These are phyloP conservation scores for Ustilago lituana DNA, from an alignment of 1,284 basidiomycete genomes.

Conservation along the genomic window DNA sequence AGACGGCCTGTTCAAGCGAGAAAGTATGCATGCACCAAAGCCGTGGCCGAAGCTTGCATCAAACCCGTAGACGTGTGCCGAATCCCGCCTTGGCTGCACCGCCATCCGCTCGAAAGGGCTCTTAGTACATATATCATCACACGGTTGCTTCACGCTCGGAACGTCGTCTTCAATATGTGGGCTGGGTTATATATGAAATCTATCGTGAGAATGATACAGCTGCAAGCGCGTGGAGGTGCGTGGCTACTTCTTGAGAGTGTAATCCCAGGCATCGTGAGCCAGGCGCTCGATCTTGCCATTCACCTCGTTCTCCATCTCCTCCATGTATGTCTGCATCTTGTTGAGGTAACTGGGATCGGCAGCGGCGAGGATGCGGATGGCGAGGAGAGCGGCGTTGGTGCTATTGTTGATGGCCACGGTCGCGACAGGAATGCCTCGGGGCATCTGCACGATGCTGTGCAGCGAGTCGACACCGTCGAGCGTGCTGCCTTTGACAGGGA, in stretches of 20 bases:
- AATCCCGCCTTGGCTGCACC: too few relatives aligned
- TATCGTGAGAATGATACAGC: too few relatives aligned
- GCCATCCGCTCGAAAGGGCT: too few relatives aligned
- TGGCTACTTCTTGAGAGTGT: conserved; percentile 52
- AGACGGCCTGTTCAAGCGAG: too few relatives aligned
- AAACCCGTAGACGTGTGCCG: too few relatives aligned
- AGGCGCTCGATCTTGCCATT: conserved; percentile 82
- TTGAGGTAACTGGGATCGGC: conserved; percentile 76
- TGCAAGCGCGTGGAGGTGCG: too few relatives aligned
- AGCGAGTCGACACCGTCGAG: conserved; percentile 95
- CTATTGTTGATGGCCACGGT: conserved; percentile 97
- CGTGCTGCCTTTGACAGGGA: conserved; percentile 93
- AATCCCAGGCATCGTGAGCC: conserved; percentile 84
- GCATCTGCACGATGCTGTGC: conserved; percentile 99
- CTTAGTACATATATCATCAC: too few relatives aligned
- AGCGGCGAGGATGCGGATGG: conserved; percentile 82
- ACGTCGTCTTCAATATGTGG: too few relatives aligned
- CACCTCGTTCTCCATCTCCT: conserved; percentile 82
- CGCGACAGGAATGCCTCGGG: conserved; percentile 93
- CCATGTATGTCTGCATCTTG: conserved; percentile 81
- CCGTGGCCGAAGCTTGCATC: too few relatives aligned
- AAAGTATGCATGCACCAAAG: too few relatives aligned
- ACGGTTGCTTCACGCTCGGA: too few relatives aligned
- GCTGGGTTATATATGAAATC: too few relatives aligned
- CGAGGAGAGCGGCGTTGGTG: conserved; percentile 90